Conservation (phyloP, 1,284 basidiomycete species). For the Heterobasidion occidentale region DNA sequence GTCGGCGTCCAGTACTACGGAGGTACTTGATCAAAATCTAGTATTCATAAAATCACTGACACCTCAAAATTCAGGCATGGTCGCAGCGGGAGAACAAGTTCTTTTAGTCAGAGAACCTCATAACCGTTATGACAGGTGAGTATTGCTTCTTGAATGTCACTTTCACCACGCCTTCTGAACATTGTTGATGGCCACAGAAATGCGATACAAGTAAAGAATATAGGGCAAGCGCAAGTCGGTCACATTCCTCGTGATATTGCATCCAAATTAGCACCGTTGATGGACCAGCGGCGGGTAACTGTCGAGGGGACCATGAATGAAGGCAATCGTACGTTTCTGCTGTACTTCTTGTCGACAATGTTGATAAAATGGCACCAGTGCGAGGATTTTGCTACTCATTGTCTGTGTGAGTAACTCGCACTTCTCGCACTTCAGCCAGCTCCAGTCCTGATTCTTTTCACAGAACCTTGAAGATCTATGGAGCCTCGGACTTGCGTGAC, state of each 20-base stretch:
- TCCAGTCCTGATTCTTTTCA: conserved; percentile 1
- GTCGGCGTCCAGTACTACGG: conserved; percentile 81
- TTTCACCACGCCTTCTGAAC: not conserved
- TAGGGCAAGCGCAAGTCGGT: conserved; percentile 66
- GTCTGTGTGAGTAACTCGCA: conserved; percentile 38
- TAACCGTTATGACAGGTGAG: conserved; percentile 62
- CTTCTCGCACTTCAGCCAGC: not conserved
- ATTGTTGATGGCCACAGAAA: conserved; percentile 34
- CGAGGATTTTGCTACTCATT: conserved; percentile 43
- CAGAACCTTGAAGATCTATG: conserved; percentile 70
- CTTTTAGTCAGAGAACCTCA: conserved; percentile 58
- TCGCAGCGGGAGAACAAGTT: conserved; percentile 76
- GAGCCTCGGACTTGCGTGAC: conserved; percentile 45
- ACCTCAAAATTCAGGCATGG: conserved; percentile 45
- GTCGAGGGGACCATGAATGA: conserved; percentile 73
- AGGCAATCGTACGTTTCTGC: conserved; percentile 51
- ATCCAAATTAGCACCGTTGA: conserved; percentile 54
- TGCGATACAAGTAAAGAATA: conserved; percentile 76
- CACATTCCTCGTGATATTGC: conserved; percentile 67
- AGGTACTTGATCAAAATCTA: conserved; percentile 28
- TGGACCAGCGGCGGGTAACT: conserved; percentile 55
- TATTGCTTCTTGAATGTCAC: conserved; percentile 12
- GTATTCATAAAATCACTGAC: not conserved
- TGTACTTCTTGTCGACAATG: not conserved
- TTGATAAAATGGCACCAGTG: conserved; percentile 23